Evolutionary conservation across 805 yeast species (phyloP).

Genomic region (Candida maesae): DNA sequence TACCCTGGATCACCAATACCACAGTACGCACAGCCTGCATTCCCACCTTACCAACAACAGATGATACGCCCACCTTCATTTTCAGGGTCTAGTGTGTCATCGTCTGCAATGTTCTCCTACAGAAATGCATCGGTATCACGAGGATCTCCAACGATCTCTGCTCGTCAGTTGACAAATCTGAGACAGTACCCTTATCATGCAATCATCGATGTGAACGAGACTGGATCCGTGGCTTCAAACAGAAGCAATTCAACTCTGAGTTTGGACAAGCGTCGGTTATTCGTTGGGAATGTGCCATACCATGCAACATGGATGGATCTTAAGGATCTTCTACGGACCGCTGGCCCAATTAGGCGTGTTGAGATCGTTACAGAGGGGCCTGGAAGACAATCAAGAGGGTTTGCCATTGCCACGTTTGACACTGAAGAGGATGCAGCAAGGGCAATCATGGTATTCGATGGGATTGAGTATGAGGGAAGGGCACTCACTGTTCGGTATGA

Average conservation of each 20-base stretch:
- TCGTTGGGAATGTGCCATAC: constrained; percentile 56
- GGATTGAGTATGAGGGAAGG: constrained; percentile 54
- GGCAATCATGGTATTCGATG: constrained; percentile 49
- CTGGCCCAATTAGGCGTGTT: constrained; percentile 26
- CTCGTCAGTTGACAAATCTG: constrained; percentile 15
- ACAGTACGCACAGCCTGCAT: constrained; percentile 3
- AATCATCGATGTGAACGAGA: constrained; percentile 19
- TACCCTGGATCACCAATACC: constrained; percentile 3
- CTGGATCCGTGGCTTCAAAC: background rate
- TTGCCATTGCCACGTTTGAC: constrained; percentile 57
- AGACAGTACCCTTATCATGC: constrained; percentile 26
- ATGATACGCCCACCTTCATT: background rate
- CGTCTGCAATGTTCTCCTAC: constrained; percentile 1
- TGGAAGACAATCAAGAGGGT: constrained; percentile 47
- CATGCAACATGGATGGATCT: constrained; percentile 37
- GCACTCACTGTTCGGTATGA: constrained; percentile 59
- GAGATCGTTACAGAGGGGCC: constrained; percentile 35
- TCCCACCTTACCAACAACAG: constrained; percentile 2
- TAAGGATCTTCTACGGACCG: constrained; percentile 33
- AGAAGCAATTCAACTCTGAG: background rate
- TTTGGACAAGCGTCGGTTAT: constrained; percentile 40
- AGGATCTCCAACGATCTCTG: constrained; percentile 17
- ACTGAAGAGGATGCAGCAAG: constrained; percentile 42
- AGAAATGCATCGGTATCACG: constrained; percentile 1
- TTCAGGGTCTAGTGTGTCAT: background rate